A percentile compares a stretch with the other conserved stretches of the same genome.
phyloP scores from a whole-genome alignment of 2,329 filamentous ascomycete species.

The Madurella mycetomatis region DNA sequence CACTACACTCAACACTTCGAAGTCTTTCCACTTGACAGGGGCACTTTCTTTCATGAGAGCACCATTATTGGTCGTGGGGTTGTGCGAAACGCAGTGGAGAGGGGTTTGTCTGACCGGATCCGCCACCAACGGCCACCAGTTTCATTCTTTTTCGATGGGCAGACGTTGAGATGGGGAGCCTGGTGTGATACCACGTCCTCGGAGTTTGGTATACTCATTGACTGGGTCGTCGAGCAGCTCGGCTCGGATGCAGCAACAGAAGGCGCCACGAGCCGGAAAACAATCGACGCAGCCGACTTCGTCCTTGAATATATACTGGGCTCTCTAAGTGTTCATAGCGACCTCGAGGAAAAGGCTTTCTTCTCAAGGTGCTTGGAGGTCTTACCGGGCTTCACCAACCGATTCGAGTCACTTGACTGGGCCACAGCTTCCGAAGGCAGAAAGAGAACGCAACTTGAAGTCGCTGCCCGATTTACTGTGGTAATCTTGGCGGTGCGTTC shows the following conservation, averaged over 20 bases:
- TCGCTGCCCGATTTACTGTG: constrained; percentile 36
- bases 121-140: constrained; percentile 31
- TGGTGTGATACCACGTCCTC: constrained; percentile 59
- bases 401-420: constrained; percentile 29
- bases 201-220: constrained; percentile 57
- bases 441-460: constrained; percentile 29
- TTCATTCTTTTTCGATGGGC: constrained; percentile 45
- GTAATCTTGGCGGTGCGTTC: constrained; percentile 37
- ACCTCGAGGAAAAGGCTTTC: constrained; percentile 38
- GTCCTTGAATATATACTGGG: constrained; percentile 45
- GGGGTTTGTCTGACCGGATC: constrained; percentile 29
- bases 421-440: background rate
- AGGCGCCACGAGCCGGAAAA: background rate
- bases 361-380: constrained; percentile 41
- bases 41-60: constrained; percentile 55
- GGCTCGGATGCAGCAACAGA: constrained; percentile 4
- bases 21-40: constrained; percentile 52
- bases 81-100: constrained; percentile 38
- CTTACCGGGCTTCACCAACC: constrained; percentile 38
- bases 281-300: constrained; percentile 39
- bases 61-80: constrained; percentile 55
- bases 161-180: constrained; percentile 48
- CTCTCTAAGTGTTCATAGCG: constrained; percentile 37
- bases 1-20: constrained; percentile 61
- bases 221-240: constrained; percentile 50